Percentiles rank a stretch among this genome's conserved stretches.
Evolutionary conservation across 2,329 filamentous ascomycete species (phyloP).

Genomic region (Penicillium oxalicum): DNA sequence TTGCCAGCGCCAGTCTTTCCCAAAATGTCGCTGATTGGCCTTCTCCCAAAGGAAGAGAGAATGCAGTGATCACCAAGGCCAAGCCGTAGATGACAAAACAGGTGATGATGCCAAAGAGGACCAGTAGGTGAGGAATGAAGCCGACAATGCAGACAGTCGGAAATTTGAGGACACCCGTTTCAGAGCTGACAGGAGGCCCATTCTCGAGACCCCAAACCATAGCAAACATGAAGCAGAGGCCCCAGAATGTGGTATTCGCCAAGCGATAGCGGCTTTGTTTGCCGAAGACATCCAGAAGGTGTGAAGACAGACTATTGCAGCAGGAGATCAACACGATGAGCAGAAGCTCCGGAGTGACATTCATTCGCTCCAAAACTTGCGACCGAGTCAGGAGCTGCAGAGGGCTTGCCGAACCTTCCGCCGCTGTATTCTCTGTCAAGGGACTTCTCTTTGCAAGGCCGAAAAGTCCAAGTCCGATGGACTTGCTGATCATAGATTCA

Average conservation of each 20-base stretch:
- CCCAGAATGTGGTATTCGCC: conserved; percentile 83
- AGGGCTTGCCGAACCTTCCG: conserved; percentile 25
- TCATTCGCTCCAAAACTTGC: conserved; percentile 70
- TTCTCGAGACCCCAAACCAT: conserved; percentile 68
- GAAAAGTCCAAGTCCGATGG: conserved; percentile 66
- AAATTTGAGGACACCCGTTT: conserved; percentile 67
- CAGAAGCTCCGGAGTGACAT: conserved; percentile 83
- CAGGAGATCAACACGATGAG: conserved; percentile 81
- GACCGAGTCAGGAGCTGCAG: conserved; percentile 35
- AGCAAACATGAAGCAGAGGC: conserved; percentile 77
- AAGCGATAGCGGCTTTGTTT: conserved; percentile 75
- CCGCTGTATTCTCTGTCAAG: conserved; percentile 42
- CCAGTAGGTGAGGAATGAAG: conserved; percentile 88
- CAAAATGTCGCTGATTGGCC: conserved; percentile 42
- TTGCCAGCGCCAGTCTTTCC: conserved; percentile 64
- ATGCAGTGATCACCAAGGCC: conserved; percentile 68
- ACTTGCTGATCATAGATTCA: conserved; percentile 76
- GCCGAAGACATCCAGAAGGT: conserved; percentile 72
- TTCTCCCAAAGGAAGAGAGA: conserved; percentile 55
- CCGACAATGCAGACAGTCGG: conserved; percentile 93
- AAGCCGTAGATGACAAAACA: conserved; percentile 73
- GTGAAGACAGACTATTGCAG: conserved; percentile 81
- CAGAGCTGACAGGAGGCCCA: conserved; percentile 39
- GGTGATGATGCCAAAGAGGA: conserved; percentile 68
- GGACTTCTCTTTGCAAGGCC: conserved; percentile 42